These are phyloP conservation scores for Hymenoscyphus salicellus DNA, from an alignment of 2,329 filamentous ascomycete species.

Conservation along the genomic window DNA sequence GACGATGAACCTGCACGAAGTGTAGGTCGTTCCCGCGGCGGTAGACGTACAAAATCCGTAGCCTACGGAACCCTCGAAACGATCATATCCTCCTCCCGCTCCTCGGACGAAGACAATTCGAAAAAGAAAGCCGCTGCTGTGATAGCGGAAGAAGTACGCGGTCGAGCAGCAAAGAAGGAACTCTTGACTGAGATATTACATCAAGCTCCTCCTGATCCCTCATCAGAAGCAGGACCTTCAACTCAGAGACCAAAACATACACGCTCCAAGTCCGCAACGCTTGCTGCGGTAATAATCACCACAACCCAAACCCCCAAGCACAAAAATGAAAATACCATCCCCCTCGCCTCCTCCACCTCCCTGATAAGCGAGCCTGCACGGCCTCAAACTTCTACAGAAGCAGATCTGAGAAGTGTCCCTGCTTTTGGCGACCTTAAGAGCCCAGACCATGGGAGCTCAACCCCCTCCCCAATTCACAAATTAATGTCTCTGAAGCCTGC, in stretches of 20 bases:
- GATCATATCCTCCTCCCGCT: constrained; percentile 64
- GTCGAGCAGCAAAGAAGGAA: constrained; percentile 43
- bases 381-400: constrained; percentile 52
- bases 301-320: constrained; percentile 35
- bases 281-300: constrained; percentile 45
- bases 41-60: constrained; percentile 31
- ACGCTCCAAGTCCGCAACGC: constrained; percentile 42
- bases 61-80: constrained; percentile 64
- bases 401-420: constrained; percentile 27
- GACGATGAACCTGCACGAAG: constrained; percentile 50
- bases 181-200: constrained; percentile 13
- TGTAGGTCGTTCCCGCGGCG: constrained; percentile 26
- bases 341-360: constrained; percentile 40
- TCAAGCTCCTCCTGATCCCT: constrained; percentile 12
- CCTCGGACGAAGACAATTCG: constrained; percentile 59
- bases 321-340: constrained; percentile 36
- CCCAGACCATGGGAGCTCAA: too few relatives aligned
- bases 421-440: constrained; percentile 18
- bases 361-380: constrained; percentile 55
- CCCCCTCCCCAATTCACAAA: constrained; percentile 20
- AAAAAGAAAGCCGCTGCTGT: constrained; percentile 56
- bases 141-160: constrained; percentile 52
- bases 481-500: constrained; percentile 26
- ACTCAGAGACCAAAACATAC: constrained; percentile 26
- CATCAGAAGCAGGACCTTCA: constrained; percentile 17